These are phyloP conservation scores for Lepiota brunneoincarnata DNA, from an alignment of 768 basidiomycete species.

Conservation along the genomic window DNA sequence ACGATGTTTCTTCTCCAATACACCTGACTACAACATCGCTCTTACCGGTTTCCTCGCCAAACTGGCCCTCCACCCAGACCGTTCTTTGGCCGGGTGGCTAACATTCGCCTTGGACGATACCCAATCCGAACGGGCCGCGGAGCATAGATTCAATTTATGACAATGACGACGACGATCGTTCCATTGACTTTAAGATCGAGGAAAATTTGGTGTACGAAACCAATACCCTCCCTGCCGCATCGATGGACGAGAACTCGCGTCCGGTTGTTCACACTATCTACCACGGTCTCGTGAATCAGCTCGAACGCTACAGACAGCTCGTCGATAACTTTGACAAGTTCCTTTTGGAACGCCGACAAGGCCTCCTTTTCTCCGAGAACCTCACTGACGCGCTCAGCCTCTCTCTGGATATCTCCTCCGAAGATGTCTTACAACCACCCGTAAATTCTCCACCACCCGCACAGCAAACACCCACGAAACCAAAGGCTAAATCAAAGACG, in stretches of 20 bases:
- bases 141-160: slow-evolving; percentile 20
- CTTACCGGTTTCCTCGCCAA: slow-evolving; percentile 80
- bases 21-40: slow-evolving; percentile 84
- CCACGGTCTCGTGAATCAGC: slow-evolving; percentile 74
- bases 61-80: slow-evolving; percentile 80
- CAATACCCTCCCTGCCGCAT: slow-evolving; percentile 59
- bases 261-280: slow-evolving; percentile 83
- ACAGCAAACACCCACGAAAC: slow-evolving; percentile 23
- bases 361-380: slow-evolving; percentile 89
- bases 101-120: slow-evolving; percentile 57
- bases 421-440: slow-evolving; percentile 24
- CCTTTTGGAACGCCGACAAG: slow-evolving; percentile 82
- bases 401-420: slow-evolving; percentile 59
- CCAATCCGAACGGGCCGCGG: slow-evolving; percentile 5
- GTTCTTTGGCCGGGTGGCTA: slow-evolving; percentile 87
- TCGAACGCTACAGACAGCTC: slow-evolving; percentile 73
- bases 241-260: slow-evolving; percentile 67
- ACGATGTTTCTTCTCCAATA: slow-evolving; percentile 79
- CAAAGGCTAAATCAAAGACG: slow-evolving; percentile 51
- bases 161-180: slow-evolving; percentile 75
- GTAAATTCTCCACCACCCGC: slow-evolving; percentile 25
- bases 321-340: slow-evolving; percentile 83
- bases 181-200: slow-evolving; percentile 74
- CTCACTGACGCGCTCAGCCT: slow-evolving; percentile 84
- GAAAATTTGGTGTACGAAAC: slow-evolving; percentile 58